Base-by-base conservation (phyloP, 176 grass and related monocot species). In the Lolium multiflorum region DNA sequence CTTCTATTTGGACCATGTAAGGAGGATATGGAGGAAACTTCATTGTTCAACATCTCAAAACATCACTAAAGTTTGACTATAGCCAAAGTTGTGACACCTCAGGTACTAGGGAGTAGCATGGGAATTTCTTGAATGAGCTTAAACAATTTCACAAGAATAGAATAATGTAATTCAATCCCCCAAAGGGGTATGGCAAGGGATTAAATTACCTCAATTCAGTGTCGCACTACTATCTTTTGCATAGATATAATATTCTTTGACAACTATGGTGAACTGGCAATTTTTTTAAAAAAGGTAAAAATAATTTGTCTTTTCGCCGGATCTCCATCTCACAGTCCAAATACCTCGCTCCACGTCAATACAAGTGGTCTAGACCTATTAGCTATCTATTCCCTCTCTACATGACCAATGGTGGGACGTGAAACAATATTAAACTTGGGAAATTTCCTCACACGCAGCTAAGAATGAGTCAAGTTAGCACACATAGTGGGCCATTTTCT, bases 141-240 rank as follows among this genome's bases (percentile, higher is more conserved):
- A 88, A 92, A 71, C 76, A 71, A 66, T 95, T 95, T 79, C 76
- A 92, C 82, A 87, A 61, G 64, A 86, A 88, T 65, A 92, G 88
- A 66, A 72, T 86, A 52, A 65, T 95, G 83, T 90, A 98, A 37
- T 98, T 94, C 84, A 98, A 91, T 79, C 91, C 93, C 5, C 93
- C 96, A 0, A 95, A 94, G 28, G 95, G 95, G 38, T 98, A 98
- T 71, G 91, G 96, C 0, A 85, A 94, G 89, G 90, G 83, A 37
- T 78, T 98, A 41, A 98, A 98, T 83, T 95, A 90, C 78, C 91
- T 98, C 24, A 98, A 95, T 91, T 95, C 43, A 92, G 86, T 88
- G 22, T 16, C 39, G n/a, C 24, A 20, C 54, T 15, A 9, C 10
- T 21, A 11, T n/a, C 0, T 18, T 41, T 70, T 43, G 31, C 17